A percentile compares a stretch with the other conserved stretches of the same genome.
These are phyloP conservation scores for Aureobasidium namibiae DNA, from an alignment of 2,329 filamentous ascomycete genomes.

Conservation along the genomic window DNA sequence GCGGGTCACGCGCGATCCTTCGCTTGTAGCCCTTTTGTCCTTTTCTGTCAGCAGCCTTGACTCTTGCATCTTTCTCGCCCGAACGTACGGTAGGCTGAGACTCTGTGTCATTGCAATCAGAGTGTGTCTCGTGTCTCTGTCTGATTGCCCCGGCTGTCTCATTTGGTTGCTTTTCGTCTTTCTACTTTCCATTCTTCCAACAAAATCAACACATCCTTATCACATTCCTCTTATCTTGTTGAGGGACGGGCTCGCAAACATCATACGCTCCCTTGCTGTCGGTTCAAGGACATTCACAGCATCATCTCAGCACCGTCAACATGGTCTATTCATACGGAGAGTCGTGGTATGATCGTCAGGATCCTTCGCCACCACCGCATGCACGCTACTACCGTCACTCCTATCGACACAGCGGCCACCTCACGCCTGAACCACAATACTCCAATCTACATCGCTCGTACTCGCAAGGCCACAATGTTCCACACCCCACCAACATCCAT, in stretches of 20 bases:
- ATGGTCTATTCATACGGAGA: conserved; percentile 1
- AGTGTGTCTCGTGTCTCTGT: background rate
- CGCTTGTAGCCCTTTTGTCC: background rate
- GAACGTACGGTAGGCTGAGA: conserved; percentile 7
- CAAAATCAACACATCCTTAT: background rate
- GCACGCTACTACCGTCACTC: conserved; percentile 11
- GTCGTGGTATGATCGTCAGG: background rate
- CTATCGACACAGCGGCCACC: conserved; percentile 17
- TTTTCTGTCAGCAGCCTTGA: conserved; percentile 10
- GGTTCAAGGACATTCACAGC: background rate
- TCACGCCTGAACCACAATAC: conserved; percentile 17
- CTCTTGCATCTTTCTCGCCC: background rate
- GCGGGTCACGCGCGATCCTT: conserved; percentile 11
- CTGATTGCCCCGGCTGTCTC: background rate
- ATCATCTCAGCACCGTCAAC: background rate
- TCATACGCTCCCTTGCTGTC: background rate
- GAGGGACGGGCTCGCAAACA: background rate
- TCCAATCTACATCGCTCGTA: conserved; percentile 35
- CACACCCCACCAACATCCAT: conserved; percentile 35
- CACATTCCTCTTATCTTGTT: background rate
- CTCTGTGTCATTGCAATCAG: background rate
- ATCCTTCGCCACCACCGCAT: background rate
- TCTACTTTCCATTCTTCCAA: background rate
- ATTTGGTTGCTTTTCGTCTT: background rate
- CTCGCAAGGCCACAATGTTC: conserved; percentile 34